Evolutionary conservation across 2,329 filamentous ascomycete species (phyloP).

Genomic region (Tolypocladium album): DNA sequence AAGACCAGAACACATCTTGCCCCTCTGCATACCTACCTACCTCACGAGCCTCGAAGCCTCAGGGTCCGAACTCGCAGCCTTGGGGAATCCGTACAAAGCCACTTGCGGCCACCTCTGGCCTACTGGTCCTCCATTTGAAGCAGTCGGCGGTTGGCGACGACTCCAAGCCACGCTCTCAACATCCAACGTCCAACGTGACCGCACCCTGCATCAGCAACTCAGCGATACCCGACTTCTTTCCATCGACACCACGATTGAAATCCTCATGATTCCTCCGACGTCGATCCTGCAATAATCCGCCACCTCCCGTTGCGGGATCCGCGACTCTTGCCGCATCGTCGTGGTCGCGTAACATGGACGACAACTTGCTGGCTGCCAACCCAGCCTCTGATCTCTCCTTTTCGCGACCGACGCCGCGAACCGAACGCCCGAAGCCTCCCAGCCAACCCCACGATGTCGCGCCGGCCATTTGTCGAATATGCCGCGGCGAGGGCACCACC

Average conservation of each 20-base stretch:
- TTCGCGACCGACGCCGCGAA: conserved; percentile 8
- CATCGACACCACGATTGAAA: not conserved
- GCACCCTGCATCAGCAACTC: not conserved
- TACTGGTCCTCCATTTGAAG: not conserved
- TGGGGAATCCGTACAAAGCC: not conserved
- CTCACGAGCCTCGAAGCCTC: not conserved
- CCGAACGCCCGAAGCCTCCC: not conserved
- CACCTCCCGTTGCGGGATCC: not conserved
- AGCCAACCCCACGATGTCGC: conserved; percentile 19
- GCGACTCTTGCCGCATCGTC: not conserved
- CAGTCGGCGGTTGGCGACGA: not conserved
- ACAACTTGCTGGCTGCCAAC: not conserved
- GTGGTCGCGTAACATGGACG: not conserved
- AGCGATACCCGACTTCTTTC: not conserved
- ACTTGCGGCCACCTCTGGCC: not conserved
- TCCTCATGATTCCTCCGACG: not conserved
- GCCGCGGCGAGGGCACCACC: conserved; percentile 72
- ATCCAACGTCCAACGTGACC: not conserved
- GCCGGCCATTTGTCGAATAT: conserved; percentile 90
- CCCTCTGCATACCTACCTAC: not conserved
- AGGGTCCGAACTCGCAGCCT: not conserved
- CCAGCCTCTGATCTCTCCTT: not conserved
- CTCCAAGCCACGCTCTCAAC: not conserved
- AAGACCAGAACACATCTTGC: not conserved
- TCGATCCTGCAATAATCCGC: not conserved